Evolutionary conservation across 2,329 filamentous ascomycete species (phyloP).

Genomic region (Ophiocordyceps polyrhachis-furcata): DNA sequence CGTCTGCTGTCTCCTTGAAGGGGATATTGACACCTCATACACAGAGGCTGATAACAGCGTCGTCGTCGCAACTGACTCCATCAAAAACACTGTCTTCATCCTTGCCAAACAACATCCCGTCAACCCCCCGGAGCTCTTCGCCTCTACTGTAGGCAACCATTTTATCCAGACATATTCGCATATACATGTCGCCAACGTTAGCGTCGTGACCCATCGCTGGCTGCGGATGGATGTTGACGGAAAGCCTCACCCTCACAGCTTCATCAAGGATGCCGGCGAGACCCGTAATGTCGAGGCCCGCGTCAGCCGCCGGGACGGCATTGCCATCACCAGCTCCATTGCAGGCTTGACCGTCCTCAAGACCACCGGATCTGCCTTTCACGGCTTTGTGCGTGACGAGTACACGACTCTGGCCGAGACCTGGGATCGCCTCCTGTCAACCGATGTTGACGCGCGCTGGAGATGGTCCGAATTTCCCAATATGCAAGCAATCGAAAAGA

Average conservation of each 20-base stretch:
- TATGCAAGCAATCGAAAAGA: constrained; percentile 46
- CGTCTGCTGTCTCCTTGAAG: constrained; percentile 80
- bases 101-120: constrained; percentile 86
- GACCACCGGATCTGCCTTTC: constrained; percentile 90
- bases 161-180: constrained; percentile 78
- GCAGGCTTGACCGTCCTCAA: constrained; percentile 77
- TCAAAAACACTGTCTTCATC: constrained; percentile 96
- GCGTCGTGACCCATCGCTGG: constrained; percentile 76
- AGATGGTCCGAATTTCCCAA: constrained; percentile 56
- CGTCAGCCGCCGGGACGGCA: constrained; percentile 47
- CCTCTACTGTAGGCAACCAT: constrained; percentile 66
- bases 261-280: constrained; percentile 77
- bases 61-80: constrained; percentile 89
- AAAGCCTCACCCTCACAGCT: constrained; percentile 85
- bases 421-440: constrained; percentile 90
- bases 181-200: constrained; percentile 70
- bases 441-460: constrained; percentile 78
- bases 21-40: constrained; percentile 79
- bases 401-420: constrained; percentile 81
- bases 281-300: constrained; percentile 65
- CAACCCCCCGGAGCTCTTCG: constrained; percentile 83
- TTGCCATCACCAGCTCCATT: constrained; percentile 62
- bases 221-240: constrained; percentile 74
- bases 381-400: constrained; percentile 83
- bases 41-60: constrained; percentile 87